Evolutionary conservation across 108 stramenopile genomes (phyloP).

Genomic region (Conticribra weissflogii): DNA sequence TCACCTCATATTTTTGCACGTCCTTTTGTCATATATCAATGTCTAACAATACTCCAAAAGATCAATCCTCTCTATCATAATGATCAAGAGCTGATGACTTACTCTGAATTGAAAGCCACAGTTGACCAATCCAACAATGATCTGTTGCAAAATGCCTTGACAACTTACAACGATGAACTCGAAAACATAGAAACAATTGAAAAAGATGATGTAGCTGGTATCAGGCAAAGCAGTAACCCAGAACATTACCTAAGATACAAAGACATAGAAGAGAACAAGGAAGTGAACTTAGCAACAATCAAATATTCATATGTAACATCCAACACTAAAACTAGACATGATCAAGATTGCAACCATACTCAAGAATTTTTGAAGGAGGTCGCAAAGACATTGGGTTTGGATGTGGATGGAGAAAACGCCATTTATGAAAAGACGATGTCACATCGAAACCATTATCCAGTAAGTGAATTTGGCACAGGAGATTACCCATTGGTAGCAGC

Average conservation of each 20-base stretch:
- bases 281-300: not conserved
- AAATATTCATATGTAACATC: slow-evolving; percentile 9
- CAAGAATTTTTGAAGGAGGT: slow-evolving; percentile 9
- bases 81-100: slow-evolving; percentile 1
- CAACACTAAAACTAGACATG: not conserved
- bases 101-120: not conserved
- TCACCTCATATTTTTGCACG: slow-evolving; percentile 19
- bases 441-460: slow-evolving; percentile 2
- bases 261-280: not conserved
- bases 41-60: slow-evolving; percentile 12
- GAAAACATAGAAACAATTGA: not conserved
- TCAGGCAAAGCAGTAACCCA: slow-evolving; percentile 6
- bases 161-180: slow-evolving; percentile 13
- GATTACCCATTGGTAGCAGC: slow-evolving; percentile 5
- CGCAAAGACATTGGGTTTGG: slow-evolving; percentile 9
- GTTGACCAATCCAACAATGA: not conserved
- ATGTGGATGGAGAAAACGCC: slow-evolving; percentile 7
- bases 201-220: slow-evolving; percentile 24
- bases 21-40: slow-evolving; percentile 22
- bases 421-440: slow-evolving; percentile 10
- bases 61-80: slow-evolving; percentile 1
- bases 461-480: slow-evolving; percentile 21
- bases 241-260: not conserved
- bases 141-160: slow-evolving; percentile 1
- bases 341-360: not conserved